phyloP scores from a whole-genome alignment of 345 rosid species.

The Barbarea vulgaris region DNA sequence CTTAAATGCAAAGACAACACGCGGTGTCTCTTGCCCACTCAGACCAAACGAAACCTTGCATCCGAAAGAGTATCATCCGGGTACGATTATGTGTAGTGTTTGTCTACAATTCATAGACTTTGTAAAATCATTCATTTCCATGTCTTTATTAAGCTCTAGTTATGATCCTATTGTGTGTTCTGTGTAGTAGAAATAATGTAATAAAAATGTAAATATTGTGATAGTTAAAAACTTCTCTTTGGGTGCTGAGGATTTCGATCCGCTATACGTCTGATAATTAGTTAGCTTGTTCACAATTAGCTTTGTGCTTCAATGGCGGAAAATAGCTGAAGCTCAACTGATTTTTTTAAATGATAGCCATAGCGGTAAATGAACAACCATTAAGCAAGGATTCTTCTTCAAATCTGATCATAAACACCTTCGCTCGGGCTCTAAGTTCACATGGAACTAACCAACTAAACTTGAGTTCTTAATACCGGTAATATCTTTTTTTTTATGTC shows the following conservation, averaged over 20 bases:
- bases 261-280: too few species aligned
- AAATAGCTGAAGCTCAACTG: neutral
- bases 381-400: neutral
- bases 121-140: conserved; percentile 29
- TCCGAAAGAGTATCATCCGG: conserved; percentile 46
- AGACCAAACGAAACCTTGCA: conserved; percentile 57
- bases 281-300: neutral
- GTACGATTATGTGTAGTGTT: conserved; percentile 58
- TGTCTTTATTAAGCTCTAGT: conserved; percentile 21
- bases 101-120: neutral
- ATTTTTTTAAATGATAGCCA: too few species aligned
- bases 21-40: conserved; percentile 57
- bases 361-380: too few species aligned
- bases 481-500: too few species aligned
- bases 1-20: conserved; percentile 67
- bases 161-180: conserved; percentile 21
- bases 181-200: conserved; percentile 10
- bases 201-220: conserved; percentile 39
- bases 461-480: too few species aligned
- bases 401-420: too few species aligned
- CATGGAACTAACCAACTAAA: too few species aligned
- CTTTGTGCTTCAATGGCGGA: neutral
- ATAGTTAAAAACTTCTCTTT: conserved; percentile 11
- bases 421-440: too few species aligned
- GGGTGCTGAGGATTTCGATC: neutral